Conservation (phyloP, 352 stramenopile species). For the Phytophthora gonapodyides region DNA sequence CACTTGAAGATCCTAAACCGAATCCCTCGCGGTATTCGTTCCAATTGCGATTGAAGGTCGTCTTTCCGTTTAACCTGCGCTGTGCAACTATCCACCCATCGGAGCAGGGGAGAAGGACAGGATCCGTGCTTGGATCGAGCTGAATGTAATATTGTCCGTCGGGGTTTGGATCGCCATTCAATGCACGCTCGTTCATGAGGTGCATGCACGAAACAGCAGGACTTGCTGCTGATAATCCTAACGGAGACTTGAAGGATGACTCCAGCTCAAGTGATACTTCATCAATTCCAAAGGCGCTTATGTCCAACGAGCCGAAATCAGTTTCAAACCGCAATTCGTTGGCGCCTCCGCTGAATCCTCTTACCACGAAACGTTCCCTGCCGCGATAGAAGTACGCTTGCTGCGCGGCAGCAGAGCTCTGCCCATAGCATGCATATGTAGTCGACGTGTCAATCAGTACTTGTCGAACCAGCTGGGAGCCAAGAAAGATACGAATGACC, state of each 20-base stretch:
- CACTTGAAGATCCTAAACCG: constrained; percentile 42
- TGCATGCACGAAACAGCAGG: constrained; percentile 58
- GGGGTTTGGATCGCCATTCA: constrained; percentile 50
- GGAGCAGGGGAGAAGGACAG: constrained; percentile 44
- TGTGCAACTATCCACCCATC: constrained; percentile 68
- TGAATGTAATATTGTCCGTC: constrained; percentile 63
- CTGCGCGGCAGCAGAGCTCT: constrained; percentile 10
- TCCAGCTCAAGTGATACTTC: constrained; percentile 68
- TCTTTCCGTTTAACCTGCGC: constrained; percentile 45
- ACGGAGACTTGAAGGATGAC: constrained; percentile 51
- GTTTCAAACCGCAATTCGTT: constrained; percentile 46
- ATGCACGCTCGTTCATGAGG: constrained; percentile 44
- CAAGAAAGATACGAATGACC: constrained; percentile 52
- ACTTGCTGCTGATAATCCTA: constrained; percentile 50
- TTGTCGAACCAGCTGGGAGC: constrained; percentile 45
- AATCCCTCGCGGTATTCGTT: constrained; percentile 63
- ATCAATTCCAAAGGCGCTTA: constrained; percentile 61
- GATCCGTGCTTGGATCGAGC: constrained; percentile 28
- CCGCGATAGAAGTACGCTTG: constrained; percentile 45
- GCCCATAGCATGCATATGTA: constrained; percentile 48
- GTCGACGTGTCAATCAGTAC: constrained; percentile 45
- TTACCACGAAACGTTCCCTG: constrained; percentile 43
- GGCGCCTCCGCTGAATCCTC: constrained; percentile 43
- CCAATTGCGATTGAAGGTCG: constrained; percentile 69
- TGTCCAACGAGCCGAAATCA: constrained; percentile 48